Evolutionary conservation across 306 rosid genomes (phyloP).

Genomic region (Pterocarpus santalinus): DNA sequence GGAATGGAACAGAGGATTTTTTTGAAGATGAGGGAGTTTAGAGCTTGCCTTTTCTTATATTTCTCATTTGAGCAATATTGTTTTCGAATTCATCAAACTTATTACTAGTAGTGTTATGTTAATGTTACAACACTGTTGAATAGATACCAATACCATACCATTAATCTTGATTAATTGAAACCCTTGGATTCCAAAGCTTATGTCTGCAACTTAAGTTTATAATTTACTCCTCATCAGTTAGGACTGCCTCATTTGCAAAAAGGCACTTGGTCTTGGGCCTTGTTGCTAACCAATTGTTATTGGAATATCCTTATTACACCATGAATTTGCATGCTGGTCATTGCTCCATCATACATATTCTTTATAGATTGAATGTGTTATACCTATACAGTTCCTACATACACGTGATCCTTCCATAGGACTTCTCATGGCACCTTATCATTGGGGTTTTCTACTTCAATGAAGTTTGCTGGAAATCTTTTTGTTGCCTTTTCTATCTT

Average conservation of each 20-base stretch:
- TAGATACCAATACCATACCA: not conserved
- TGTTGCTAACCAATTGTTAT: not conserved
- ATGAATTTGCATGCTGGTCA: too few relatives aligned
- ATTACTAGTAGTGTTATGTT: not conserved
- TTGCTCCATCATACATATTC: not conserved
- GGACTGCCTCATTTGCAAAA: too few relatives aligned
- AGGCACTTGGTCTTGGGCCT: not conserved
- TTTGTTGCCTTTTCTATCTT: not conserved
- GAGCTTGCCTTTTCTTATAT: not conserved
- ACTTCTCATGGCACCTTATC: not conserved
- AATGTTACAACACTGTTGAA: slow-evolving; percentile 3
- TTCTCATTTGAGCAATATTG: slow-evolving; percentile 10
- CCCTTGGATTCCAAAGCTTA: not conserved
- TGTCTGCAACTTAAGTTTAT: not conserved
- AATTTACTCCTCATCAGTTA: too few relatives aligned
- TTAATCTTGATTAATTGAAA: not conserved
- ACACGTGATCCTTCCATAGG: not conserved
- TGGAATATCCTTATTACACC: not conserved
- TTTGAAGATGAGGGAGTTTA: not conserved
- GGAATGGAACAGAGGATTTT: not conserved
- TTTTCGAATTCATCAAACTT: not conserved
- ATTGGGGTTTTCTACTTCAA: not conserved
- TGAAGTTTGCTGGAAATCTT: not conserved
- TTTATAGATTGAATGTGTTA: not conserved
- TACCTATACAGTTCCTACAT: not conserved